Percentiles rank a stretch among this genome's conserved stretches.
phyloP scores from a whole-genome alignment of 768 basidiomycete genomes.

The Lentinula sp. region DNA sequence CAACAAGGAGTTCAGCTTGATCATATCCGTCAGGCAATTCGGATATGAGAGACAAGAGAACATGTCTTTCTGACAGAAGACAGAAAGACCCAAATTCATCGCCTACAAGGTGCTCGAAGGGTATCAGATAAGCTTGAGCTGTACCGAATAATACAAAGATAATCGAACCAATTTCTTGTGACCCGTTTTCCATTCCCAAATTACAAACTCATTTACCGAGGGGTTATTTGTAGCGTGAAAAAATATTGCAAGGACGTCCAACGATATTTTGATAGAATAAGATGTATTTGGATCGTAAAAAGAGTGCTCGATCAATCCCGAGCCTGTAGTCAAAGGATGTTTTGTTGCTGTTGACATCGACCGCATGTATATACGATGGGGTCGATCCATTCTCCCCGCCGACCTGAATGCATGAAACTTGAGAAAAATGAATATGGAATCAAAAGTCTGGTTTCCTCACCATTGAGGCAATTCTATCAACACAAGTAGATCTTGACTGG shows the following conservation, averaged over 20 bases:
- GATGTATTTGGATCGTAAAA: conserved; percentile 21
- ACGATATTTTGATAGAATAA: conserved; percentile 51
- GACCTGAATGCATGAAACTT: conserved; percentile 3
- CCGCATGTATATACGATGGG: conserved; percentile 36
- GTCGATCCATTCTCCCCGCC: conserved; percentile 6
- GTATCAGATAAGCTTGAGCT: background rate
- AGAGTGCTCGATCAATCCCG: conserved; percentile 24
- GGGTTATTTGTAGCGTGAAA: conserved; percentile 29
- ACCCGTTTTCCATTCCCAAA: conserved; percentile 69
- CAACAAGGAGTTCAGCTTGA: conserved; percentile 25
- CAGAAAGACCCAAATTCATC: conserved; percentile 31
- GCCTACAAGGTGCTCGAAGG: conserved; percentile 19
- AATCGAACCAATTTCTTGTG: conserved; percentile 39
- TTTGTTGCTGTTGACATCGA: conserved; percentile 36
- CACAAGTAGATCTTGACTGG: conserved; percentile 59
- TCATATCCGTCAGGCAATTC: conserved; percentile 16
- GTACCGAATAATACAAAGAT: background rate
- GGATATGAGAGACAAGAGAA: conserved; percentile 27
- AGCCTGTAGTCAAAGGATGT: conserved; percentile 36
- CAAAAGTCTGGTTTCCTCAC: conserved; percentile 14
- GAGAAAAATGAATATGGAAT: background rate
- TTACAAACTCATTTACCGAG: conserved; percentile 30
- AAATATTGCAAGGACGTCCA: conserved; percentile 44
- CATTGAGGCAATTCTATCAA: conserved; percentile 32
- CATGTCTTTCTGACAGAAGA: conserved; percentile 33